phyloP scores from a whole-genome alignment of 371 early-diverging fungal species.

The Mortierella sp. region DNA sequence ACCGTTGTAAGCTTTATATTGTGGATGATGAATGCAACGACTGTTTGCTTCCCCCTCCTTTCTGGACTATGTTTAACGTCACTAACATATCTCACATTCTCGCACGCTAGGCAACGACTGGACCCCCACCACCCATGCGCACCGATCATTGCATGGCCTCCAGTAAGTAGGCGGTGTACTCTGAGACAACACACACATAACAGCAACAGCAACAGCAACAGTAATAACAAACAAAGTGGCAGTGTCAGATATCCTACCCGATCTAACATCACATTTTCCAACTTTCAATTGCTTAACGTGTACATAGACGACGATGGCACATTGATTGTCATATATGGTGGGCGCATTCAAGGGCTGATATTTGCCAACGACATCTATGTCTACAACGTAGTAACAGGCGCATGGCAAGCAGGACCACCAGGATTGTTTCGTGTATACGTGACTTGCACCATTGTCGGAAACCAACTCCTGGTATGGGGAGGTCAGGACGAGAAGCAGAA shows the following conservation, averaged over 20 bases:
- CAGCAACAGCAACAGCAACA: too few species aligned
- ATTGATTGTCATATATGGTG: conserved; percentile 10
- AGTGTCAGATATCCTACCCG: background rate
- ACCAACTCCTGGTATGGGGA: conserved; percentile 23
- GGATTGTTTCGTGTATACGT: conserved; percentile 5
- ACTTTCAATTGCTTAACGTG: background rate
- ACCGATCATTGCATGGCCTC: conserved; percentile 21
- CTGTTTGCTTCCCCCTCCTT: background rate
- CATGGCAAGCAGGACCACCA: conserved; percentile 15
- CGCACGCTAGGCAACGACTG: background rate
- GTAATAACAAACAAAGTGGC: too few species aligned
- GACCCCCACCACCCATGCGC: conserved; percentile 10
- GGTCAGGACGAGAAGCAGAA: conserved; percentile 3
- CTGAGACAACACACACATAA: too few species aligned
- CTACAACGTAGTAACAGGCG: background rate
- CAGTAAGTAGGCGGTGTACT: background rate
- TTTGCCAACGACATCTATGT: conserved; percentile 15
- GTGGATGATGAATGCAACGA: too few species aligned
- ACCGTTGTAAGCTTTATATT: background rate
- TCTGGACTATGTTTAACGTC: too few species aligned
- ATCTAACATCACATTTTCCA: background rate
- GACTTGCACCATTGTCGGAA: conserved; percentile 17
- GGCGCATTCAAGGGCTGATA: background rate
- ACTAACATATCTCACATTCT: background rate
- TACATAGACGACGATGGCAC: conserved; percentile 23